phyloP scores from a whole-genome alignment of 495 filamentous ascomycete genomes.

The Daldinia vernicosa region DNA sequence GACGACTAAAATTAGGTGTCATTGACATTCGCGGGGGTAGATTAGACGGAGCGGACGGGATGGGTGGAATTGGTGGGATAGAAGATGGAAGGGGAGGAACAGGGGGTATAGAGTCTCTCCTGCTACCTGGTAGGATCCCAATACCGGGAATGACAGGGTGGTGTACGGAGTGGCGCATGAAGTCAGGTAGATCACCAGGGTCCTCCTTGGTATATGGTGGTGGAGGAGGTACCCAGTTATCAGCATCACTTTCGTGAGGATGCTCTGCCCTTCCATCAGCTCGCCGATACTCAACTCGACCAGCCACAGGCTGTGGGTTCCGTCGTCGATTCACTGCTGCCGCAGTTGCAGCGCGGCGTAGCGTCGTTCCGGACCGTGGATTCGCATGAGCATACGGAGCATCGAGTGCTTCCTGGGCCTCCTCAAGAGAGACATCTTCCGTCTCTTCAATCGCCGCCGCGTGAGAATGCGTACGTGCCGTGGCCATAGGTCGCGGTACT shows the following conservation, averaged over 20 bases:
- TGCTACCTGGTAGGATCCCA: conserved; percentile 4
- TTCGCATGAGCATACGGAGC: conserved; percentile 80
- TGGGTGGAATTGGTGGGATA: conserved; percentile 39
- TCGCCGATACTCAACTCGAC: conserved; percentile 59
- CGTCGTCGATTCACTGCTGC: conserved; percentile 73
- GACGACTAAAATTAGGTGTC: conserved; percentile 28
- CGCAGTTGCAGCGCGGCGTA: conserved; percentile 81
- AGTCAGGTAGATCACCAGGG: conserved; percentile 62
- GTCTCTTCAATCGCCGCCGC: conserved; percentile 17
- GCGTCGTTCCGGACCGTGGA: conserved; percentile 77
- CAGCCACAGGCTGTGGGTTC: conserved; percentile 57
- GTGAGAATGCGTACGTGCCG: conserved; percentile 31
- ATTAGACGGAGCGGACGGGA: neutral
- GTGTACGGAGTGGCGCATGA: conserved; percentile 46
- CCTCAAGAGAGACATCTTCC: conserved; percentile 50
- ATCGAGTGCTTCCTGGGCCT: conserved; percentile 68
- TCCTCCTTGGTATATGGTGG: conserved; percentile 82
- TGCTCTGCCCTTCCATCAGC: conserved; percentile 73
- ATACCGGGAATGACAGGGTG: conserved; percentile 43
- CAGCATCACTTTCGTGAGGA: conserved; percentile 88
- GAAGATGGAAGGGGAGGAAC: conserved; percentile 45
- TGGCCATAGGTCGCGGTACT: conserved; percentile 51
- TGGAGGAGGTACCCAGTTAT: conserved; percentile 94
- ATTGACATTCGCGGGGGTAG: neutral
- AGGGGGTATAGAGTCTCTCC: conserved; percentile 42